Evolutionary conservation across 2,329 filamentous ascomycete genomes (phyloP).

Genomic region (Teratosphaeria pseudoeucalypti): DNA sequence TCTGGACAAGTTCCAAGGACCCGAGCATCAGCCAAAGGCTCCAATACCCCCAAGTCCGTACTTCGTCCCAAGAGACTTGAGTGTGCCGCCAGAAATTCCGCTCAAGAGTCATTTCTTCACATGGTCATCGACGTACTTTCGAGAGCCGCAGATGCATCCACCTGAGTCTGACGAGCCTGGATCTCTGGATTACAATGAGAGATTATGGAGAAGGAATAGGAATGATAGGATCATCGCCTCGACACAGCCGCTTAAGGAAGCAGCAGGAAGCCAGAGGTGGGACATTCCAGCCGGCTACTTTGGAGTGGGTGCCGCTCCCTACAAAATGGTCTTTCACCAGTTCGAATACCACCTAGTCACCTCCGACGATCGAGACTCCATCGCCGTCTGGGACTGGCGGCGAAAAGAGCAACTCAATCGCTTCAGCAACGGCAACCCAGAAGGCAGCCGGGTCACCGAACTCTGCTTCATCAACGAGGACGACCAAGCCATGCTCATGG

Average conservation of each 20-base stretch:
- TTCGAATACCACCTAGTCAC: slow-evolving; percentile 94
- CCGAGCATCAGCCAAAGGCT: slow-evolving; percentile 57
- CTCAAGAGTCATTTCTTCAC: slow-evolving; percentile 77
- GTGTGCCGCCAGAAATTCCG: slow-evolving; percentile 55
- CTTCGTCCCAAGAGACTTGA: slow-evolving; percentile 54
- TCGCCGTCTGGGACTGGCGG: slow-evolving; percentile 88
- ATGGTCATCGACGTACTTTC: slow-evolving; percentile 95
- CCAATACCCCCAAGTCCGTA: slow-evolving; percentile 70
- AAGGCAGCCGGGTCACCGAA: slow-evolving; percentile 84
- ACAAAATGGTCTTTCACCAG: slow-evolving; percentile 92
- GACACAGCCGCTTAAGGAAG: slow-evolving; percentile 86
- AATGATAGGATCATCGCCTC: slow-evolving; percentile 88
- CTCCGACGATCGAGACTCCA: slow-evolving; percentile 82
- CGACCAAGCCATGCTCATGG: slow-evolving; percentile 88
- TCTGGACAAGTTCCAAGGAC: slow-evolving; percentile 44
- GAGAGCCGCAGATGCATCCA: slow-evolving; percentile 95
- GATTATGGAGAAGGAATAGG: slow-evolving; percentile 81
- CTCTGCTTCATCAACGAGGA: slow-evolving; percentile 98
- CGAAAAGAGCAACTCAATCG: slow-evolving; percentile 61
- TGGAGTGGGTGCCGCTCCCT: slow-evolving; percentile 80
- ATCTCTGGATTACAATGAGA: slow-evolving; percentile 89
- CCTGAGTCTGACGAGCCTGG: slow-evolving; percentile 93
- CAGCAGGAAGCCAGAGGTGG: slow-evolving; percentile 78
- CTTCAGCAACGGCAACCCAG: slow-evolving; percentile 90
- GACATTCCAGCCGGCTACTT: slow-evolving; percentile 72